These are phyloP conservation scores for Lasiosphaeriaceae sp. DNA, from an alignment of 495 filamentous ascomycete genomes.

Conservation along the genomic window DNA sequence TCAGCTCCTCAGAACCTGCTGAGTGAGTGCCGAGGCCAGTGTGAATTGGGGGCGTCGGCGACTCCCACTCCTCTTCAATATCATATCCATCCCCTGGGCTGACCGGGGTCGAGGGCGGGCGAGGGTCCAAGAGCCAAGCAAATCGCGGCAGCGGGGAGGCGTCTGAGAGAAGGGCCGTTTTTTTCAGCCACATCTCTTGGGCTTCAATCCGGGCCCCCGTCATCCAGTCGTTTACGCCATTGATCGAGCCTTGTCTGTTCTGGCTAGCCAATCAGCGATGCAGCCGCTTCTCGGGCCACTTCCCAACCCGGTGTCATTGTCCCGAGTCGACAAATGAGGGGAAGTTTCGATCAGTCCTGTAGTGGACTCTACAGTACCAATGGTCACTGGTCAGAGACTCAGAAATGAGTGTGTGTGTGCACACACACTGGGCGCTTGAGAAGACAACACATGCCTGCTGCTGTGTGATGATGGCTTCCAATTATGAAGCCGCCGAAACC, in stretches of 20 bases:
- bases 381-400: not conserved
- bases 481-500: too few relatives aligned
- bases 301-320: not conserved
- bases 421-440: too few relatives aligned
- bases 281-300: not conserved
- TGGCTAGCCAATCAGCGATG: not conserved
- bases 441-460: too few relatives aligned
- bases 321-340: not conserved
- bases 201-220: not conserved
- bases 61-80: not conserved
- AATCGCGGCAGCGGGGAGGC: too few relatives aligned
- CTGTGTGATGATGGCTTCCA: too few relatives aligned
- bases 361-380: too few relatives aligned
- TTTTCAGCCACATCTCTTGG: slow-evolving; percentile 17
- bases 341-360: too few relatives aligned
- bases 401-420: not conserved
- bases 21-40: not conserved
- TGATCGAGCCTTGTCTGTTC: too few relatives aligned
- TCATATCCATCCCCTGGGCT: too few relatives aligned
- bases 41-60: not conserved
- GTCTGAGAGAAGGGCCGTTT: slow-evolving; percentile 13
- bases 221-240: not conserved
- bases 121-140: not conserved
- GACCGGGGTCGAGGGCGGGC: too few relatives aligned
- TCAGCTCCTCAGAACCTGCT: too few relatives aligned